These are phyloP conservation scores for Picea abies DNA, from an alignment of 83 land plant species.

Conservation along the genomic window DNA sequence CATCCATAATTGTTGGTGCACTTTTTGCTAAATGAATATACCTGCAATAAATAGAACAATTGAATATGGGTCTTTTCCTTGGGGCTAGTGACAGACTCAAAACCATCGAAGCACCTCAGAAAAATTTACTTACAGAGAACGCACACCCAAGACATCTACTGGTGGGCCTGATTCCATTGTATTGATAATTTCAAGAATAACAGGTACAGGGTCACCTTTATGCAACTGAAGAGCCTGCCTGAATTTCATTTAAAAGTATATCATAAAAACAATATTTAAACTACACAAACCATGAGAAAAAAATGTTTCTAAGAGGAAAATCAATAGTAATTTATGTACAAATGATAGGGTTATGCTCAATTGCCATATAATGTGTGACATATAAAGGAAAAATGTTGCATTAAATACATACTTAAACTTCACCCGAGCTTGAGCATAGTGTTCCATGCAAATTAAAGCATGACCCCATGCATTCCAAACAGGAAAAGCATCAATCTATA, in stretches of 20 bases:
- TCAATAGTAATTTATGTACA: not conserved
- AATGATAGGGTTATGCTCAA: not conserved
- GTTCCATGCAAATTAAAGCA: conserved; percentile 95
- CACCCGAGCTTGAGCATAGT: conserved; percentile 95
- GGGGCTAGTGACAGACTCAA: not conserved
- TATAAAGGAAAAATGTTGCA: not conserved
- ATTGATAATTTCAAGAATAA: conserved; percentile 75
- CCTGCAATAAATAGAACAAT: not conserved
- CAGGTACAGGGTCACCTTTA: conserved; percentile 73
- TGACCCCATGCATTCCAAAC: conserved; percentile 99
- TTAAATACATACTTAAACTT: conserved; percentile 81
- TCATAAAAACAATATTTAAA: not conserved
- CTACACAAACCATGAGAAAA: conserved; percentile 8
- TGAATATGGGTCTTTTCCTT: not conserved
- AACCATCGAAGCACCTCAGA: not conserved
- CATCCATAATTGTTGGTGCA: conserved; percentile 93
- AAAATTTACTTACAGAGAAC: conserved; percentile 80
- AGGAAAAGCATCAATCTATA: conserved; percentile 95
- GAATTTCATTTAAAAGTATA: conserved; percentile 12
- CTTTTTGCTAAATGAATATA: conserved; percentile 97
- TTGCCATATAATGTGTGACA: not conserved
- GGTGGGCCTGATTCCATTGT: conserved; percentile 95
- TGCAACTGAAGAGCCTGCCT: conserved; percentile 91
- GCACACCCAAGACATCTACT: conserved; percentile 86
- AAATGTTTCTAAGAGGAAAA: not conserved